Evolutionary conservation across 169 alveolate genomes (phyloP), one percentile per base, ranked within the genome.

Genomic region (Babesia bigemina): DNA sequence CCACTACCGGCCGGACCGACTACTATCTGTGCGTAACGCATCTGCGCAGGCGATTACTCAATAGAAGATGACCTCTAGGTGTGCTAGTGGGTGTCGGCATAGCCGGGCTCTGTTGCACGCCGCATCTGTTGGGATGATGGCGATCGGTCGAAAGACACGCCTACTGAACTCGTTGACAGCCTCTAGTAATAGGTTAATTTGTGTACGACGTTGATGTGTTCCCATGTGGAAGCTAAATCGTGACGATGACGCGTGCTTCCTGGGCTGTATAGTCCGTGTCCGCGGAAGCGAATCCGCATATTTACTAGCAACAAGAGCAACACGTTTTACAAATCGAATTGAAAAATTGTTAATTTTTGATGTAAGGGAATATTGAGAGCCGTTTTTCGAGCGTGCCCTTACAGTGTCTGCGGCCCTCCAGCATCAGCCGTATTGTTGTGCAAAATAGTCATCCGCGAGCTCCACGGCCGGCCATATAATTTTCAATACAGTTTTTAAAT

Each of bases 1-100:
- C 99, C 99, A 78, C 98, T 93, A 14, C 99, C 99, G 24, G 99
- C 99, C 24, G 99, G 99, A 13, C 99, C 99, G 66, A 98, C 94
- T 29, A 97, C 97, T 62, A 98, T 86, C 83, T 96, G 97, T 28
- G 98, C 99, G 72, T 88, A 94, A 45, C 93, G 84, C 95, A 93
- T 93, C n/a, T 36, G 60, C 16, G 0, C 6, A 52, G 52, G 75
- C 14, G 50, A 16, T 45, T 45, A 13, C 1, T 16, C 50, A 11
- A 11, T 45, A 10, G 52, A 53, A 29, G 24, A 21, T 16, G 24
- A 7, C 8, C 12, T 16, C 12, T 16, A 14, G 4, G 33, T 36
- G 16, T 70, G 58, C 24, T n/a, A 22, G 45, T 33, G 16, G n/a
- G 47, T 52, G 59, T 0, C 59, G 33, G 8, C 26, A 2, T 16